These are phyloP conservation scores for Petunia secreta DNA, from an alignment of 257 asterid genomes.

Conservation along the genomic window DNA sequence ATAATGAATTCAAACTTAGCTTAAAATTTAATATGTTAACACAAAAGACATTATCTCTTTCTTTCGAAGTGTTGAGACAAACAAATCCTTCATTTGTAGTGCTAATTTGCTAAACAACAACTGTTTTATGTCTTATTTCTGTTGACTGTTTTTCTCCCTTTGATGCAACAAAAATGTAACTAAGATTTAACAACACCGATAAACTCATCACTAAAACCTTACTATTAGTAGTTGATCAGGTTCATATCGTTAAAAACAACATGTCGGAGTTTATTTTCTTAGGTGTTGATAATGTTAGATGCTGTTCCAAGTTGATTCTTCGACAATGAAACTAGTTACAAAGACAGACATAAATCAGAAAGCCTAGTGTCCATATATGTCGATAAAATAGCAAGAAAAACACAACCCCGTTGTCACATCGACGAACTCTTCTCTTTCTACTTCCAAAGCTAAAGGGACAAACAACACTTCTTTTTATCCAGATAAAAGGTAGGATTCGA, in stretches of 20 bases:
- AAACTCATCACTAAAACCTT: not conserved
- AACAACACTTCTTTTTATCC: conserved; percentile 19
- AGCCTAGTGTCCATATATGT: not conserved
- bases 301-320: conserved; percentile 10
- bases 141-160: not conserved
- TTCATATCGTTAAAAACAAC: too few relatives aligned
- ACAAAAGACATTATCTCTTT: too few relatives aligned
- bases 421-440: not conserved
- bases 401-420: not conserved
- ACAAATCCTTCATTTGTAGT: not conserved
- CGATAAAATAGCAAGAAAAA: conserved; percentile 17
- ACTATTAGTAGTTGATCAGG: not conserved
- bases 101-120: not conserved
- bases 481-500: not conserved
- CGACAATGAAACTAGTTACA: not conserved
- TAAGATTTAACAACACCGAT: not conserved
- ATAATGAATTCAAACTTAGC: not conserved
- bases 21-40: too few relatives aligned
- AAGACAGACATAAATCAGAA: not conserved
- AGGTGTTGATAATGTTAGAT: not conserved
- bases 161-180: not conserved
- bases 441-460: conserved; percentile 7
- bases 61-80: too few relatives aligned
- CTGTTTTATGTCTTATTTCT: not conserved
- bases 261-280: too few relatives aligned